A percentile compares a stretch with the other conserved stretches of the same genome.
These are phyloP conservation scores for Penicillium sp. DNA, from an alignment of 2,329 filamentous ascomycete species.

Conservation along the genomic window DNA sequence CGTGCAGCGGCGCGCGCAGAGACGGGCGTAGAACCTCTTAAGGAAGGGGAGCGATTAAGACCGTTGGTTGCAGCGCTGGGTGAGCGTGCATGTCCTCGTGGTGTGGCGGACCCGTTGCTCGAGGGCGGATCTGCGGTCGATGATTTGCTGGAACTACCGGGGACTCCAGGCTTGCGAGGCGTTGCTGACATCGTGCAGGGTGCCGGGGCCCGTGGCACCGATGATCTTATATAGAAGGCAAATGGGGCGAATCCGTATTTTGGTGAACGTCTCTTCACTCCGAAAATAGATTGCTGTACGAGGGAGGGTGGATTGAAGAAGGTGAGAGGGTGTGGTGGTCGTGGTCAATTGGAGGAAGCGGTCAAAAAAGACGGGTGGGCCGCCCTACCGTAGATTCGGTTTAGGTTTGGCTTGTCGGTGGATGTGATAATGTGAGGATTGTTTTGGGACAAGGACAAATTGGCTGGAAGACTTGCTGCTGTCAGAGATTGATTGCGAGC, in stretches of 20 bases:
- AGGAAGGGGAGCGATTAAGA: slow-evolving; percentile 65
- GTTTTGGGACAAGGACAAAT: neutral
- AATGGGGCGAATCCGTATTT: neutral
- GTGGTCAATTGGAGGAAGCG: slow-evolving; percentile 23
- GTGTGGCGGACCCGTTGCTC: slow-evolving; percentile 39
- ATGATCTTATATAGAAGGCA: slow-evolving; percentile 15
- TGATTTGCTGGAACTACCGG: slow-evolving; percentile 37
- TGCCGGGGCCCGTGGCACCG: slow-evolving; percentile 18
- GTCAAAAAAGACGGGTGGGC: slow-evolving; percentile 28
- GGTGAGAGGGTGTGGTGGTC: slow-evolving; percentile 15
- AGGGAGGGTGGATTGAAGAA: slow-evolving; percentile 3
- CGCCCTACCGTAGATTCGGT: slow-evolving; percentile 11
- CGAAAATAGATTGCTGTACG: neutral
- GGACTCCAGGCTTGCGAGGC: slow-evolving; percentile 46
- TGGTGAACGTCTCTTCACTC: neutral
- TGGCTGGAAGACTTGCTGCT: slow-evolving; percentile 6
- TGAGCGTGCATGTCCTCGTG: slow-evolving; percentile 49
- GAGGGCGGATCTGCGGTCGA: slow-evolving; percentile 33
- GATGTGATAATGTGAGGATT: neutral
- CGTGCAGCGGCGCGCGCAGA: slow-evolving; percentile 72
- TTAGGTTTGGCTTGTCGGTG: slow-evolving; percentile 4
- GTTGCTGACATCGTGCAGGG: slow-evolving; percentile 45
- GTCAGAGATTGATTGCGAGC: slow-evolving; percentile 27
- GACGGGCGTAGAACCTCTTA: slow-evolving; percentile 59
- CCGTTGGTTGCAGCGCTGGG: slow-evolving; percentile 52